Percentiles rank a stretch among this genome's conserved stretches.
Evolutionary conservation across 495 filamentous ascomycete genomes (phyloP).

Genomic region (Aspergillus mulundensis): DNA sequence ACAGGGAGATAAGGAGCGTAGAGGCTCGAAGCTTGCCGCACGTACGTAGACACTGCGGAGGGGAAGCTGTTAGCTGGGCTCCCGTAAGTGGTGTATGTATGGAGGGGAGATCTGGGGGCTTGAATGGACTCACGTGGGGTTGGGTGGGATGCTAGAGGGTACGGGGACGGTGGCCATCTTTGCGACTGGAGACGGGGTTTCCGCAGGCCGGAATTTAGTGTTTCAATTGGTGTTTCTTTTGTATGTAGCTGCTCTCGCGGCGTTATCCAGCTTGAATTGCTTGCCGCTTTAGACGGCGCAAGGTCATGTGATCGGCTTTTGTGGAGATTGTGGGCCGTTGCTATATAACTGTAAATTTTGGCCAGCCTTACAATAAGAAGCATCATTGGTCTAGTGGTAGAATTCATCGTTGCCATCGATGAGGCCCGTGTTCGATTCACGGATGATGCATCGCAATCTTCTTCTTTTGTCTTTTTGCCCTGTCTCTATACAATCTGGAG

Average conservation of each 20-base stretch:
- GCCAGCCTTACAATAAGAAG: slow-evolving; percentile 10
- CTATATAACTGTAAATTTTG: background rate
- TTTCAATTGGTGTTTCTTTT: background rate
- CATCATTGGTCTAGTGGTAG: slow-evolving; percentile 58
- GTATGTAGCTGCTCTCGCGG: background rate
- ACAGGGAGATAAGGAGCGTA: slow-evolving; percentile 6
- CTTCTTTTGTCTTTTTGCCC: slow-evolving; percentile 3
- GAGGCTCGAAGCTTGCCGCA: slow-evolving; percentile 11
- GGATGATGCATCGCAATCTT: slow-evolving; percentile 45
- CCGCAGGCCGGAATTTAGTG: slow-evolving; percentile 12
- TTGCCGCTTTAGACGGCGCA: slow-evolving; percentile 11
- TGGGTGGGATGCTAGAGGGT: slow-evolving; percentile 34
- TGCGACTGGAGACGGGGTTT: slow-evolving; percentile 19
- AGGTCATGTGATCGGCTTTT: background rate
- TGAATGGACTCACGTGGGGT: slow-evolving; percentile 45
- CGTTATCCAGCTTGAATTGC: background rate
- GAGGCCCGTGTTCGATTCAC: slow-evolving; percentile 58
- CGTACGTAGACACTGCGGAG: slow-evolving; percentile 50
- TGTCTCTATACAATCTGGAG: slow-evolving; percentile 18
- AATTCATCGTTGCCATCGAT: slow-evolving; percentile 59
- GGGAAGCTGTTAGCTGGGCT: slow-evolving; percentile 18
- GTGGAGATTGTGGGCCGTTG: background rate
- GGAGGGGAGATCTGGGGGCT: background rate
- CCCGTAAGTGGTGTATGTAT: background rate
- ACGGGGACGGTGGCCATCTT: slow-evolving; percentile 38